Base-by-base conservation (phyloP, 2,329 filamentous ascomycete genomes). In the Westerdykella aurantiaca region DNA sequence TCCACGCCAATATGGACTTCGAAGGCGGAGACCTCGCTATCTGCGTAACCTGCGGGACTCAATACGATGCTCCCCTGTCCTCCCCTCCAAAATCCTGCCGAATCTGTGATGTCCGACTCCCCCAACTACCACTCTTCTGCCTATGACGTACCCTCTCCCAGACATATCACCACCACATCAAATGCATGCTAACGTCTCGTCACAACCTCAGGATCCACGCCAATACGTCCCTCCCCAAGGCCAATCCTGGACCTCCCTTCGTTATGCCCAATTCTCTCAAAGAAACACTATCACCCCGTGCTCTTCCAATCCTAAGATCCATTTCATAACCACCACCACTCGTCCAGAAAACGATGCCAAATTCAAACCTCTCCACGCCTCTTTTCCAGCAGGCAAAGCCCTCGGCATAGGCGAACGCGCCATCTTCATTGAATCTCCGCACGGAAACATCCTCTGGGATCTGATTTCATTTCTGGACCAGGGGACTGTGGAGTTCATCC, bases 401-500 rank as follows among this genome's bases (percentile, higher is more conserved):
- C 69, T 89, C 47, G 86, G 73, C 42, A 93, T 93, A 50, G 86
- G 86, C 1, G 83, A 93, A 66, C 77, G 87, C 25, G 82, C 82
- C 16, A 75, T 89, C 38, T 70, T 94, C 2, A 69, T 91, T 11
- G 72, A 75, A 39, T 87, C 85, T 0, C 71, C 78, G 0, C 46
- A 65, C 0, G 86, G 86, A 0, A 90, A 90, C 60, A 66, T 90
- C 2, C 76, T 93, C 1, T 94, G 87, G 87, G 88, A 93, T 65
- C 81, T 84, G 49, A 72, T 93, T 44, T 77, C 85, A 0, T 79
- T 81, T 50, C 69, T 93, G 3, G 84, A 90, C 60, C 67, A 75
- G 1, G 74, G 74, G 3, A 90, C 86, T 0, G 66, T 86, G 0
- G 59, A 68, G 0, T 71, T 69, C 40, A 79, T 91, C 54, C 72